phyloP scores from a whole-genome alignment of 805 yeast species.

The Lachancea lanzarotensis region DNA sequence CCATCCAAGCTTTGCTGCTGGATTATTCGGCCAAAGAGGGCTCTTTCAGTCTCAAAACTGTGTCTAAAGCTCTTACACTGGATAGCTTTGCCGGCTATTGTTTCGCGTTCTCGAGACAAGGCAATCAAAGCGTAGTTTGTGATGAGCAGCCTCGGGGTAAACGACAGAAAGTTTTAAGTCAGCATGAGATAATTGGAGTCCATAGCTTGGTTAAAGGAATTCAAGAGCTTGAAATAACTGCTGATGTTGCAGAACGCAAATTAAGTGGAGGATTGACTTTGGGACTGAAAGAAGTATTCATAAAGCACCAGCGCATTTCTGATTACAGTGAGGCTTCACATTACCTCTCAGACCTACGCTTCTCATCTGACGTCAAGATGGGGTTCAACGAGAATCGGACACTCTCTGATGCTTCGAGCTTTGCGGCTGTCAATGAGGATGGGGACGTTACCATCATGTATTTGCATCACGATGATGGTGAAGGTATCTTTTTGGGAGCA shows the following conservation, averaged over 20 bases:
- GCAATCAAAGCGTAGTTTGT: not conserved
- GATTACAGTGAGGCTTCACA: not conserved
- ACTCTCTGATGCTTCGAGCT: not conserved
- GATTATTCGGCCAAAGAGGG: constrained; percentile 33
- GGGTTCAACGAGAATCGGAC: not conserved
- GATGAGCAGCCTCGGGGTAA: not conserved
- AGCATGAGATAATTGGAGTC: constrained; percentile 1
- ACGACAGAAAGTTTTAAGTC: not conserved
- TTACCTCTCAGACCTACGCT: not conserved
- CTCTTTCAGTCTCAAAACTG: constrained; percentile 23
- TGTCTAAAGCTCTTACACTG: constrained; percentile 18
- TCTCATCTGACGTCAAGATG: not conserved
- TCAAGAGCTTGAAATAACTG: constrained; percentile 8
- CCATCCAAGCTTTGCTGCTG: constrained; percentile 26
- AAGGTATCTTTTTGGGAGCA: not conserved
- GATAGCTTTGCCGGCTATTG: constrained; percentile 15
- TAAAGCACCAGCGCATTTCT: not conserved
- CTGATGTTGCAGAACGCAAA: not conserved
- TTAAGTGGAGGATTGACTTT: not conserved
- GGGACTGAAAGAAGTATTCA: not conserved
- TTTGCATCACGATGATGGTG: not conserved
- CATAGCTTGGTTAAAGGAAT: constrained; percentile 16
- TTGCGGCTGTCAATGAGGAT: not conserved
- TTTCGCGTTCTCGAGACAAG: constrained; percentile 1
- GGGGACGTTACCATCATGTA: not conserved